These are phyloP conservation scores for Solanum sparsipilum DNA, from an alignment of 257 asterid genomes.

Conservation along the genomic window DNA sequence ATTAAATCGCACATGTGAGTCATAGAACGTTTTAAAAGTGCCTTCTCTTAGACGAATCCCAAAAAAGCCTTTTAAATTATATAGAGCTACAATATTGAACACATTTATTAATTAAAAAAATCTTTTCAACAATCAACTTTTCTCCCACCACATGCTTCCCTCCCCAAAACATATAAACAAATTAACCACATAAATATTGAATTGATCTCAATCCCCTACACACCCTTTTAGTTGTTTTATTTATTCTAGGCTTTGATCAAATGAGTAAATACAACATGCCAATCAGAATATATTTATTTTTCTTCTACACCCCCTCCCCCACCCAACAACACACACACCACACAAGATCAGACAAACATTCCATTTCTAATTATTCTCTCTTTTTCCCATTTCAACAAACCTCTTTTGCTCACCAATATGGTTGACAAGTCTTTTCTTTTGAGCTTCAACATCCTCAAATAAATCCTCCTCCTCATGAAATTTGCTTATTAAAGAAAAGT, in stretches of 20 bases:
- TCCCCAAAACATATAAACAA: neutral
- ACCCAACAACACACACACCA: too few relatives aligned
- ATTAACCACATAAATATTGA: constrained; percentile 6
- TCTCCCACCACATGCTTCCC: neutral
- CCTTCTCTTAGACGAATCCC: neutral
- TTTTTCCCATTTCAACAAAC: constrained; percentile 31
- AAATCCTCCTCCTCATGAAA: constrained; percentile 8
- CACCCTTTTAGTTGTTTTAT: too few relatives aligned
- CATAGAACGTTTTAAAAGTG: too few relatives aligned
- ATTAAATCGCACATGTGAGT: neutral
- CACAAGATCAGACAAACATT: neutral
- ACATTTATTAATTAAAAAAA: neutral
- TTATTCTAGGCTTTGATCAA: constrained; percentile 10
- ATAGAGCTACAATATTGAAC: neutral
- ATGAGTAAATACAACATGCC: neutral
- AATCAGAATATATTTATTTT: neutral
- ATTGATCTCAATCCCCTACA: neutral
- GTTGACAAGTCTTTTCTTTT: constrained; percentile 15
- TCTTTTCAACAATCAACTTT: neutral
- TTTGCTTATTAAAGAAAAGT: constrained; percentile 20
- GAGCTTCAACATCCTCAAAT: constrained; percentile 35
- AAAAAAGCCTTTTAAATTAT: too few relatives aligned
- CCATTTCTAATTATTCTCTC: neutral
- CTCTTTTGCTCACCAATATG: constrained; percentile 7
- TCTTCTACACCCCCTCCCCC: neutral